Percentiles rank a stretch among this genome's conserved stretches.
Conservation (phyloP, 148 eudicot species). For the Rhododendron kiyosumense region DNA sequence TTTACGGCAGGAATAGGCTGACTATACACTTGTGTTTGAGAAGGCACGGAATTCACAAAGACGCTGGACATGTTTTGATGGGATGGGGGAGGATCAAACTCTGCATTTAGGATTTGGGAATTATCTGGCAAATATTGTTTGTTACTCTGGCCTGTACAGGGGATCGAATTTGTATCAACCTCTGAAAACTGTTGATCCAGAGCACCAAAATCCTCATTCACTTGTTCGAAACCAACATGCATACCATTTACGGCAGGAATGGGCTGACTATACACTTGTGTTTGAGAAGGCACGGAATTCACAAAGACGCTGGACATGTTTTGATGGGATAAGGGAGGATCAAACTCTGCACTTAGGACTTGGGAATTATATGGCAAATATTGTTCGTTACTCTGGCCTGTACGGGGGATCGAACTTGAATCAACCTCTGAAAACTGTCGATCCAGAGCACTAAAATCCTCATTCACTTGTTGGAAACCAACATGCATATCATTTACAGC, state of each 20-base stretch:
- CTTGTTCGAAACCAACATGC: conserved; percentile 20
- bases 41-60: conserved; percentile 12
- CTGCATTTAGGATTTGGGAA: too few species aligned
- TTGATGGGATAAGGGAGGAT: conserved; percentile 10
- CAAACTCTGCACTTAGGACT: too few species aligned
- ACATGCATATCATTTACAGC: conserved; percentile 17
- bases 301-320: conserved; percentile 6
- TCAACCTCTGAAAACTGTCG: conserved; percentile 6
- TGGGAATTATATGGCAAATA: too few species aligned
- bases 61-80: conserved; percentile 11
- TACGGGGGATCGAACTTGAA: too few species aligned
- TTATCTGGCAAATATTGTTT: too few species aligned
- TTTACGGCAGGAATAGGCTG: conserved; percentile 19
- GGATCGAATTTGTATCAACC: not conserved
- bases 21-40: conserved; percentile 25
- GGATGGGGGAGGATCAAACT: not conserved
- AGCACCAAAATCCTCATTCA: conserved; percentile 18
- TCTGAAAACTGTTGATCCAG: conserved; percentile 5
- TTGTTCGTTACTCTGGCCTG: too few species aligned
- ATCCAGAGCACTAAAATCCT: conserved; percentile 12
- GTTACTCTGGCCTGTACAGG: too few species aligned
- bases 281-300: conserved; percentile 14
- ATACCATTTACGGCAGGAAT: conserved; percentile 14
- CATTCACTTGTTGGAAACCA: conserved; percentile 22
- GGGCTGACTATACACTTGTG: conserved; percentile 27